phyloP scores from a whole-genome alignment of 139 green algal species.

The Asterochloris erici region DNA sequence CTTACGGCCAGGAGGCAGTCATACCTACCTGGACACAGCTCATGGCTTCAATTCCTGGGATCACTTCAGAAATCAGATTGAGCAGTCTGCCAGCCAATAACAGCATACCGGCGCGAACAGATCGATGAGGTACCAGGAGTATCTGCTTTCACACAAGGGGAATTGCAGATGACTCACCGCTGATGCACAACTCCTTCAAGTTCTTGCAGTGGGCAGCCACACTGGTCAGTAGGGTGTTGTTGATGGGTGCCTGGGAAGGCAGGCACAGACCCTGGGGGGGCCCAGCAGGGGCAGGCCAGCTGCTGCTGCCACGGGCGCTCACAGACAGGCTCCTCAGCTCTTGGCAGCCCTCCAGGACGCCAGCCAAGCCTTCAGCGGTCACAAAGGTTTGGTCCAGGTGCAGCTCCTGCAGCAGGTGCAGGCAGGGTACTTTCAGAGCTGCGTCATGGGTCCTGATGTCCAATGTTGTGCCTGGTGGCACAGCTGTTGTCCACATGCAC shows the following conservation, averaged over 20 bases:
- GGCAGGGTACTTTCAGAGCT: not conserved
- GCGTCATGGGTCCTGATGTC: not conserved
- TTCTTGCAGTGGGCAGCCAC: conserved; percentile 4
- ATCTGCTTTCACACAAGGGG: not conserved
- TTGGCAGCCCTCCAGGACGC: conserved; percentile 1
- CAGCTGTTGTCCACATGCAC: not conserved
- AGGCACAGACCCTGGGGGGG: not conserved
- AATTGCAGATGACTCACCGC: not conserved
- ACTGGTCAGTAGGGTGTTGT: not conserved
- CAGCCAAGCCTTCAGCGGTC: not conserved
- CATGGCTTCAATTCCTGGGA: not conserved
- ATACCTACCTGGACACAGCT: not conserved
- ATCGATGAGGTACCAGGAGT: not conserved
- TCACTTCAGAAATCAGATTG: not conserved
- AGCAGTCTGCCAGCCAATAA: not conserved
- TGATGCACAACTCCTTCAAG: not conserved
- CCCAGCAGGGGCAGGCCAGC: not conserved
- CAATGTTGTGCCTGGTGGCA: not conserved
- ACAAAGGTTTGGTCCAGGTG: conserved; percentile 3
- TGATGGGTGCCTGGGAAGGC: not conserved
- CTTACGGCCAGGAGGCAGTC: too few relatives aligned
- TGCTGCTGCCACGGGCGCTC: not conserved
- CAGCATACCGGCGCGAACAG: not conserved
- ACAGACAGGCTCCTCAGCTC: not conserved
- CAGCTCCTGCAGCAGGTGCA: not conserved